Conservation (phyloP, 257 asterid genomes). For the Phtheirospermum japonicum region DNA sequence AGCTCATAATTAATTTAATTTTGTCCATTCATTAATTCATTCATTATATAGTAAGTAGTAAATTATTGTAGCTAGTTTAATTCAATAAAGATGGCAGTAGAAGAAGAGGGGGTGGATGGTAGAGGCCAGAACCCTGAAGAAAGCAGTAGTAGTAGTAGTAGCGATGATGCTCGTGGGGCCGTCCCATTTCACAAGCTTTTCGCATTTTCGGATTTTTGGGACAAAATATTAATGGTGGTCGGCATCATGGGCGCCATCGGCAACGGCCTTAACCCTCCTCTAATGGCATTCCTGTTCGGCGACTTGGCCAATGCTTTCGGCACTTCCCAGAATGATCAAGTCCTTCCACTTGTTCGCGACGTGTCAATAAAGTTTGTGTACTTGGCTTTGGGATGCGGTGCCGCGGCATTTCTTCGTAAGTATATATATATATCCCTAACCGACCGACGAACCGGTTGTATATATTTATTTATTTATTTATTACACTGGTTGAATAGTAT, state of each 20-base stretch:
- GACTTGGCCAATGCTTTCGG: constrained; percentile 71
- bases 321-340: constrained; percentile 20
- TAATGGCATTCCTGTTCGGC: constrained; percentile 77
- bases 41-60: no score
- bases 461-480: no score
- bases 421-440: no score
- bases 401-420: constrained; percentile 71
- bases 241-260: constrained; percentile 71
- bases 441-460: no score
- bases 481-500: no score
- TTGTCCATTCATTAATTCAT: no score
- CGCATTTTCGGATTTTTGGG: constrained; percentile 57
- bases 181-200: constrained; percentile 78
- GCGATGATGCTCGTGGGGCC: constrained; percentile 21
- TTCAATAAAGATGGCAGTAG: background rate
- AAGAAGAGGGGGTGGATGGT: no score
- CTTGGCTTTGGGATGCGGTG: constrained; percentile 69
- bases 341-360: constrained; percentile 52
- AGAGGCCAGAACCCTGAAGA: constrained; percentile 22
- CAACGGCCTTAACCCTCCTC: constrained; percentile 63
- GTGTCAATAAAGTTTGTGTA: constrained; percentile 68
- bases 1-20: no score
- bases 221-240: constrained; percentile 51
- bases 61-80: no score
- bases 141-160: background rate